Base-by-base conservation (phyloP, 148 eudicot genomes). In the Simmondsia chinensis region DNA sequence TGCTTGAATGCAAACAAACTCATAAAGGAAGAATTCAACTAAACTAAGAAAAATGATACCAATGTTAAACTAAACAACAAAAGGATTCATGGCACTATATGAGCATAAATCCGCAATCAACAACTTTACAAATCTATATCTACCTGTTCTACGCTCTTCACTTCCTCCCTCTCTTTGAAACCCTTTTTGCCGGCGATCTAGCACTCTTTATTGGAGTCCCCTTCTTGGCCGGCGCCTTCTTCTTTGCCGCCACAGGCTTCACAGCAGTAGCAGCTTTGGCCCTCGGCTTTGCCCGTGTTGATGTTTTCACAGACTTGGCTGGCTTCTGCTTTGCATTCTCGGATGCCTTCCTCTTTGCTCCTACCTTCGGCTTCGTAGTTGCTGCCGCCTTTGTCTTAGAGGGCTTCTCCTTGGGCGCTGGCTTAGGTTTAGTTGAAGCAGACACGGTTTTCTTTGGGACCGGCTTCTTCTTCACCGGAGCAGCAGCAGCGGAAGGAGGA, bases 211-310 rank as follows among this genome's bases (percentile, higher is more conserved):
- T n/a, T n/a, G n/a, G n/a, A n/a, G n/a, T n/a, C n/a, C n/a, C n/a
- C n/a, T n/a, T n/a, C n/a, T n/a, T n/a, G n/a, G n/a, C 52, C 0
- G 46, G 41, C 0, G 70, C 57, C 35, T 67, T 72, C 0, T 71
- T 46, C 57, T 63, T 66, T 0, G 52, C 73, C 0, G 67, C 51
- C 30, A 75, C 75, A 0, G 74, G 39, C 61, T 70, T 74, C 3
- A 60, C 60, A 7, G 63, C 47, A 2, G 52, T 65, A 6, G 68
- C 14, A 21, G 20, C 37, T 4, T 56, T 24, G 23, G 55, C 73
- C 1, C 70, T 78, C 3, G 73, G 9, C 39, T 59, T 68, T 0
- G 70, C 24, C n/a, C n/a, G n/a, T n/a, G n/a, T n/a, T n/a, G n/a
- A n/a, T n/a, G n/a, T n/a, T n/a, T n/a, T n/a, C n/a, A n/a, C n/a